A percentile compares a stretch with the other conserved stretches of the same genome.
phyloP scores from a whole-genome alignment of 2,329 filamentous ascomycete genomes.

The Sporothrix variecibatus region DNA sequence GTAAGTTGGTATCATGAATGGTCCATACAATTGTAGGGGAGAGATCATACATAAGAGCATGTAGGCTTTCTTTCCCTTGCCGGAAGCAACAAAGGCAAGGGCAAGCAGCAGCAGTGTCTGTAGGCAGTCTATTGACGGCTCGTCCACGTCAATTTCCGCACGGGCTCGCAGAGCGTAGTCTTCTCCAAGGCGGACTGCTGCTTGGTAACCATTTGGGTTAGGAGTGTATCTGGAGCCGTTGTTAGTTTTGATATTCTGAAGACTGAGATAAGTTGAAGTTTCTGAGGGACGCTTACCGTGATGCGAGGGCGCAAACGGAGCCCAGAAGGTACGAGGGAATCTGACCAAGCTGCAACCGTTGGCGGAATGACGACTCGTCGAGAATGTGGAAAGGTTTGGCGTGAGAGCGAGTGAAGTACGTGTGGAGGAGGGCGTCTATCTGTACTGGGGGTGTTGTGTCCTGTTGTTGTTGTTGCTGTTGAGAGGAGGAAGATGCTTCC shows the following conservation, averaged over 20 bases:
- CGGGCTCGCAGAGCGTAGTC: slow-evolving; percentile 73
- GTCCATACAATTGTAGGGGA: not conserved
- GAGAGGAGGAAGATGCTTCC: not conserved
- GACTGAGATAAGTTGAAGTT: too few species aligned
- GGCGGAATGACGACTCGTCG: slow-evolving; percentile 73
- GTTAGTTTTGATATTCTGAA: not conserved
- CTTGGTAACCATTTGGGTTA: slow-evolving; percentile 67
- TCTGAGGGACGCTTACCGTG: slow-evolving; percentile 51
- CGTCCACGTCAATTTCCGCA: slow-evolving; percentile 72
- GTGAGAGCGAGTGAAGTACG: slow-evolving; percentile 78
- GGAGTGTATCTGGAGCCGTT: slow-evolving; percentile 62
- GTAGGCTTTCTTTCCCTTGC: slow-evolving; percentile 81
- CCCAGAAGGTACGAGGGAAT: slow-evolving; percentile 57
- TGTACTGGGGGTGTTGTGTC: slow-evolving; percentile 45
- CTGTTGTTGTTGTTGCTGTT: slow-evolving; percentile 49
- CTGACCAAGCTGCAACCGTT: slow-evolving; percentile 69
- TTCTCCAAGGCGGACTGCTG: slow-evolving; percentile 67
- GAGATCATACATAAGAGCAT: slow-evolving; percentile 72
- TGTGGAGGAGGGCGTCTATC: slow-evolving; percentile 68
- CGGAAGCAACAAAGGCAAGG: slow-evolving; percentile 73
- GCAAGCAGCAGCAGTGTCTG: slow-evolving; percentile 76
- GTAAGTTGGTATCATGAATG: slow-evolving; percentile 27
- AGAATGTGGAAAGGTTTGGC: slow-evolving; percentile 81
- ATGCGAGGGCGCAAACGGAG: slow-evolving; percentile 63
- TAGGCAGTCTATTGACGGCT: slow-evolving; percentile 75